These are phyloP conservation scores for Auriculariales sp. DNA, from an alignment of 768 basidiomycete species.

Conservation along the genomic window DNA sequence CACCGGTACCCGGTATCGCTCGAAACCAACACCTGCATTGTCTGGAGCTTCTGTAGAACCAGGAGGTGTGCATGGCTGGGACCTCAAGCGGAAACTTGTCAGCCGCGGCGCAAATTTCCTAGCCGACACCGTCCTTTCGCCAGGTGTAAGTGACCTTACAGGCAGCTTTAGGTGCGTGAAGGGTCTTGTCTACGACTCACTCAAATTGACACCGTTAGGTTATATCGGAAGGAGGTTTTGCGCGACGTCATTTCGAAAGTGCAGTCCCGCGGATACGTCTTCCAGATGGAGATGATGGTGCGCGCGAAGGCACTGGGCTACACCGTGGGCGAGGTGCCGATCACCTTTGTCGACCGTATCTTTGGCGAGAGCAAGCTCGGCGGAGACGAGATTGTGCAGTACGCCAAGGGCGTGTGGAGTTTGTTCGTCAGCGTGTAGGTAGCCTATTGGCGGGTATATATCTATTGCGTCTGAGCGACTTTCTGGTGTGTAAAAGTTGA, in stretches of 20 bases:
- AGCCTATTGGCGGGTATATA: background rate
- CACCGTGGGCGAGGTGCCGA: conserved; percentile 79
- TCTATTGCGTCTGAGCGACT: background rate
- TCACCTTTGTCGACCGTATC: conserved; percentile 88
- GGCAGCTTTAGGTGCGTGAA: conserved; percentile 68
- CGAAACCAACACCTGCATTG: conserved; percentile 40
- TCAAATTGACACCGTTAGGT: conserved; percentile 31
- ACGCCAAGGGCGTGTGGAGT: conserved; percentile 72
- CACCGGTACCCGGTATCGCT: conserved; percentile 79
- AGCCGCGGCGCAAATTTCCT: conserved; percentile 83
- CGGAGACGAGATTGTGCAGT: conserved; percentile 75
- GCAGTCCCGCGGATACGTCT: conserved; percentile 82
- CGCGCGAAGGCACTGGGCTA: conserved; percentile 74
- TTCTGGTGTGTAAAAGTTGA: background rate
- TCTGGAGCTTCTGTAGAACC: conserved; percentile 46
- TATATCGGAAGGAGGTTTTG: conserved; percentile 66
- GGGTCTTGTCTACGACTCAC: background rate
- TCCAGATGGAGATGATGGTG: conserved; percentile 99
- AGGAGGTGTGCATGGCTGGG: conserved; percentile 89
- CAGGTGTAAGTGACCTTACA: conserved; percentile 81
- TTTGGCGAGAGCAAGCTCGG: conserved; percentile 90
- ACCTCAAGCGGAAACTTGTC: conserved; percentile 76
- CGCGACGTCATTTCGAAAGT: conserved; percentile 74
- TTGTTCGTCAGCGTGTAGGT: conserved; percentile 60
- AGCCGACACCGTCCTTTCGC: conserved; percentile 70